phyloP scores from a whole-genome alignment of 495 filamentous ascomycete genomes.

The Parachaetomium inaequale region DNA sequence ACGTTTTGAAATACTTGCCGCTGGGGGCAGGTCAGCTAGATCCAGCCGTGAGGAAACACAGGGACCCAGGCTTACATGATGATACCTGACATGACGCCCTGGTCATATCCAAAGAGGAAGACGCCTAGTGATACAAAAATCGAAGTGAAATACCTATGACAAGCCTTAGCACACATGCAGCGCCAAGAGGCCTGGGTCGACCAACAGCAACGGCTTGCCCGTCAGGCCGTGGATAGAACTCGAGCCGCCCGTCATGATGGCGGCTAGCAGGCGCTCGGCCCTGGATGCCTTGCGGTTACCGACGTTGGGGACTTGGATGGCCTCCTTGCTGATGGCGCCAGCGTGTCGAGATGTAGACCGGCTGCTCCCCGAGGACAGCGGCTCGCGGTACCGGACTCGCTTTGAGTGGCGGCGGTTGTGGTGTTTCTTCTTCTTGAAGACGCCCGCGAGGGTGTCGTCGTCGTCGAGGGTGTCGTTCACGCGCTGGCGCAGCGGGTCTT shows the following conservation, averaged over 20 bases:
- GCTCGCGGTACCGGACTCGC: slow-evolving; percentile 46
- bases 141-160: slow-evolving; percentile 84
- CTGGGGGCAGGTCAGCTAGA: slow-evolving; percentile 40
- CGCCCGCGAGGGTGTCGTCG: slow-evolving; percentile 51
- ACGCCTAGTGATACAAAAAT: slow-evolving; percentile 97
- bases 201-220: slow-evolving; percentile 90
- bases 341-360: slow-evolving; percentile 27
- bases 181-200: slow-evolving; percentile 11
- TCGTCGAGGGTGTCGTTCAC: slow-evolving; percentile 62
- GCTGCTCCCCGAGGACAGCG: slow-evolving; percentile 22
- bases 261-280: slow-evolving; percentile 64
- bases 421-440: slow-evolving; percentile 43
- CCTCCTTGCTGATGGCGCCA: slow-evolving; percentile 65
- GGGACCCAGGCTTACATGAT: slow-evolving; percentile 75
- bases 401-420: slow-evolving; percentile 32
- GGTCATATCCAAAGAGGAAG: slow-evolving; percentile 97
- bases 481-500: slow-evolving; percentile 69
- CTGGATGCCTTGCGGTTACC: slow-evolving; percentile 57
- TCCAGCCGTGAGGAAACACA: too few relatives aligned
- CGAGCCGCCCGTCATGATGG: slow-evolving; percentile 77
- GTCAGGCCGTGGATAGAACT: slow-evolving; percentile 84
- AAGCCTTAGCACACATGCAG: neutral
- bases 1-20: slow-evolving; percentile 79
- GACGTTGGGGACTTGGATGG: slow-evolving; percentile 75
- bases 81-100: slow-evolving; percentile 98